Evolutionary conservation across 176 grass and related monocot genomes (phyloP), one percentile per base, ranked within the genome.

Genomic region (Carex cristatella): DNA sequence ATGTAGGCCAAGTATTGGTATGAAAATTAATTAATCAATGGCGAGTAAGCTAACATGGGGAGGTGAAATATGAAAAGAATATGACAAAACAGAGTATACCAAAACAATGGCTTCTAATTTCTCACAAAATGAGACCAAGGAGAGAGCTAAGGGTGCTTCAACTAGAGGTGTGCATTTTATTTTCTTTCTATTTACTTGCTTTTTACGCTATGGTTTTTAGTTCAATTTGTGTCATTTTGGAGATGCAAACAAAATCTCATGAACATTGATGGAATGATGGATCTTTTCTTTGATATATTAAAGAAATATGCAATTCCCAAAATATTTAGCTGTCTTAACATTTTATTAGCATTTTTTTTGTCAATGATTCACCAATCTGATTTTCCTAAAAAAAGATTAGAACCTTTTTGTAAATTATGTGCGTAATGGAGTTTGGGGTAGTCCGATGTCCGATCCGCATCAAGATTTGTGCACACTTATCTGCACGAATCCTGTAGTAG

Each of bases 91-190:
- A n/a, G 44, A 74, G n/a, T 51, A 74, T 27, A 27, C 35, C 23
- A 23, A 49, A 73, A 1, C 23, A 72, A 74, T 74, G 70, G 70
- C 70, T 51, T 12, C 69, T 10, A 9, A 73, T 48, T 73, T 48
- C 1, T 49, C 44, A 74, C 9, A 44, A n/a, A 4, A 49, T 73
- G 69, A 19, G 16, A 48, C 42, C 69, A 73, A 74, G 51, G 9
- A 51, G 44, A 74, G 70, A 51, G 44, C 42, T 23, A 74, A 28
- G 1, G 44, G 16, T 28, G n/a, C 70, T 74, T 74, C 70, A 28
- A 51, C 42, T 74, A 74, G 53, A 74, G 70, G 70, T 74, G n/a
- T n/a, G 10, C 44, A 51, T 70, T 70, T 73, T 73, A 7, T 73
- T 70, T 70, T 1, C 2, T 71, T 10, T 46, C 7, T 72, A 48